Evolutionary conservation across 2,329 filamentous ascomycete species (phyloP).

Genomic region (Claviceps africana): DNA sequence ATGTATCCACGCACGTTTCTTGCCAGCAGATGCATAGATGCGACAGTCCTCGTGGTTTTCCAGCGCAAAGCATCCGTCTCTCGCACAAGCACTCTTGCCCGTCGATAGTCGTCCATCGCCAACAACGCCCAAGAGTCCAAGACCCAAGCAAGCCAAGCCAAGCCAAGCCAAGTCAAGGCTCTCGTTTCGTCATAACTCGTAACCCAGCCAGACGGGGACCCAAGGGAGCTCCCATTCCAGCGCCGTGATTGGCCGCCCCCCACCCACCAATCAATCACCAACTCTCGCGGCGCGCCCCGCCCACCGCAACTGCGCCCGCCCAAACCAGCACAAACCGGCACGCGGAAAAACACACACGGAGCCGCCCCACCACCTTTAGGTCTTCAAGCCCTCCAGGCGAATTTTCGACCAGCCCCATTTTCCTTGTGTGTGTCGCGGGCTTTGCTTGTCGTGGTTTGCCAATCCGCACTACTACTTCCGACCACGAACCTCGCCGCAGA

Average conservation of each 20-base stretch:
- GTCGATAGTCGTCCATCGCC: no score
- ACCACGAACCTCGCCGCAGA: conserved; percentile 20
- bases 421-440: conserved; percentile 17
- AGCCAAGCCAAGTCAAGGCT: no score
- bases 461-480: conserved; percentile 18
- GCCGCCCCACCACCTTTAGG: conserved; percentile 20
- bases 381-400: conserved; percentile 24
- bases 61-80: no score
- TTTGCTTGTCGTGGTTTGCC: conserved; percentile 12
- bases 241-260: background rate
- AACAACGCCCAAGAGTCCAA: no score
- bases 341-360: conserved; percentile 4
- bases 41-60: no score
- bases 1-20: no score
- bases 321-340: background rate
- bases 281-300: background rate
- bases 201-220: background rate
- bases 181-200: background rate
- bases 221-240: background rate
- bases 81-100: no score
- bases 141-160: no score
- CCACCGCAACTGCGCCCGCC: background rate
- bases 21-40: no score
- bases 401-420: conserved; percentile 22
- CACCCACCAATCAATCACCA: background rate